Base-by-base conservation (phyloP, 257 asterid genomes). In the Solanum sitiens region DNA sequence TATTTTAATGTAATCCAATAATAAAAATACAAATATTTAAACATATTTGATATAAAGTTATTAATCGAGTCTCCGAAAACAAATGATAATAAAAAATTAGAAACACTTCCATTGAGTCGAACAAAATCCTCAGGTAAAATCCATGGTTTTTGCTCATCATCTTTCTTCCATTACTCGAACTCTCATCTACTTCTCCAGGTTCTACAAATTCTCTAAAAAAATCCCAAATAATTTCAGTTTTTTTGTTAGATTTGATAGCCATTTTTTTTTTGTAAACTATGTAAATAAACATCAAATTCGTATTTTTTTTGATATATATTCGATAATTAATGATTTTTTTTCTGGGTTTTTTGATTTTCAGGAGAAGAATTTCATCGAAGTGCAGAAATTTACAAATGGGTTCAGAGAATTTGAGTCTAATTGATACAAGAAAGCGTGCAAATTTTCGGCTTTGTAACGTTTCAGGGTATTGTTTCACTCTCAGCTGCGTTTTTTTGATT, bases 361-460 rank as follows among this genome's bases (percentile, higher is more conserved):
- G 86, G 75, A 73, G 70, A 50, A 47, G 61, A 72, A 32, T 72
- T 32, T 73, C 84, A 30, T 89, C 50, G 0, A 59, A 85, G 70
- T 87, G 86, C 33, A 84, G 68, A 61, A 44, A 87, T 76, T 83
- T 83, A 76, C 42, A 85, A 53, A 93, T 94, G 98, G 92, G 93
- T 37, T 76, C 74, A 32, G 98, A 91, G 80, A 90, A 86, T 83
- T 23, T 87, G 82, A 83, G 90, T 53, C 89, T 93, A 89, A 86
- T 89, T 88, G 83, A 40, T 87, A 65, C 86, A 67, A 93, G 59
- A 87, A 88, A 80, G 84, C 89, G 44, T 25, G 96, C 94, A 72
- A 87, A 56, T 86, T 89, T 87, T 77, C 90, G 96, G 74, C 89
- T 94, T 21, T 84, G 93, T 76, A 92, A 86, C 50, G 92, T 95